A percentile compares a stretch with the other conserved stretches of the same genome.
Conservation (phyloP, 2,329 filamentous ascomycete genomes). For the Corinectria fuckeliana region DNA sequence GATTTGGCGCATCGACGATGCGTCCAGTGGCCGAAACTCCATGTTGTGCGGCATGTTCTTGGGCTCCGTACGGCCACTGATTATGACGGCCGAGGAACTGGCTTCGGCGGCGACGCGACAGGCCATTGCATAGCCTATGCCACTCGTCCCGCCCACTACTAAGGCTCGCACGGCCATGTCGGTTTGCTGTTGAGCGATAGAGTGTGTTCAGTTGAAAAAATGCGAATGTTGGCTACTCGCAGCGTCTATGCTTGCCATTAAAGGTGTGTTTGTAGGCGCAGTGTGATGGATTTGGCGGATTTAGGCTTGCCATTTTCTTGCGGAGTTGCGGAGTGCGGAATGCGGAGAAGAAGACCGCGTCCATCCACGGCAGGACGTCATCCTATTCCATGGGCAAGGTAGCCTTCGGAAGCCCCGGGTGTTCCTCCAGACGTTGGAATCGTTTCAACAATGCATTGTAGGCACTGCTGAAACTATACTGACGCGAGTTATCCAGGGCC, state of each 20-base stretch:
- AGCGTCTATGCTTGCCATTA: not conserved
- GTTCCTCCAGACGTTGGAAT: too few species aligned
- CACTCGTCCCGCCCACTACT: slow-evolving; percentile 45
- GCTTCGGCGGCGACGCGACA: slow-evolving; percentile 41
- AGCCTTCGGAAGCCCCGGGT: too few species aligned
- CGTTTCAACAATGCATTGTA: too few species aligned
- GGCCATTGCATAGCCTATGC: slow-evolving; percentile 47
- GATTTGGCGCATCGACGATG: slow-evolving; percentile 43
- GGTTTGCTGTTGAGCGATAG: not conserved
- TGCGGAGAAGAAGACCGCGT: too few species aligned
- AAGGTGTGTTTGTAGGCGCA: not conserved
- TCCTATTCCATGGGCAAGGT: too few species aligned
- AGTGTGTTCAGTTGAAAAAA: not conserved
- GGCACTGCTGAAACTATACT: too few species aligned
- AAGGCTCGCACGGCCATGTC: slow-evolving; percentile 38
- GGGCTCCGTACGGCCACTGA: slow-evolving; percentile 43
- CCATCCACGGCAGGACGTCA: too few species aligned
- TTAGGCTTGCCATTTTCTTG: too few species aligned
- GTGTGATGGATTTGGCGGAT: not conserved
- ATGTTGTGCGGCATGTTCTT: slow-evolving; percentile 42
- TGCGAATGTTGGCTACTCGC: not conserved
- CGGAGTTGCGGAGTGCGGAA: not conserved
- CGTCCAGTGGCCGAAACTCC: slow-evolving; percentile 42
- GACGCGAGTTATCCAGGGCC: too few species aligned
- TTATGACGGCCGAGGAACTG: slow-evolving; percentile 38